Evolutionary conservation across 1,139 yeast species (phyloP).

Genomic region (Debaryomyces fabryi): DNA sequence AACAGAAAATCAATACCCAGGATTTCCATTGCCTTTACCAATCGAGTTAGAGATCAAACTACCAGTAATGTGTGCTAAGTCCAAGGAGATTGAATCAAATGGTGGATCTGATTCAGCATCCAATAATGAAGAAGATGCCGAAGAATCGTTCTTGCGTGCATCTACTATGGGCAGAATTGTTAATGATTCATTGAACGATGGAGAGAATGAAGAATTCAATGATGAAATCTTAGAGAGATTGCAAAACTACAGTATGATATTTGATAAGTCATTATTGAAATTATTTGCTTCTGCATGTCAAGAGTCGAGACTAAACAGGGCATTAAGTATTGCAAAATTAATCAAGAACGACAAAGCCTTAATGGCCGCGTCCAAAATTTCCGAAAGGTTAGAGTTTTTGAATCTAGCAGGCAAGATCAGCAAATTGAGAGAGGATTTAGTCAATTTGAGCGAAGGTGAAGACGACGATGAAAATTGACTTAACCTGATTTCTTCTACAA

Average conservation of each 20-base stretch:
- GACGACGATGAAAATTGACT: conserved; percentile 6
- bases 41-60: conserved; percentile 71
- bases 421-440: conserved; percentile 59
- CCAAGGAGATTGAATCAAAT: conserved; percentile 16
- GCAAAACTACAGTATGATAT: conserved; percentile 50
- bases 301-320: conserved; percentile 64
- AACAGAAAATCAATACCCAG: conserved; percentile 56
- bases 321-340: conserved; percentile 68
- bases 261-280: conserved; percentile 75
- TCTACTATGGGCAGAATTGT: conserved; percentile 53
- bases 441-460: conserved; percentile 28
- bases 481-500: conserved; percentile 2
- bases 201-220: conserved; percentile 33
- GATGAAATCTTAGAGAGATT: conserved; percentile 52
- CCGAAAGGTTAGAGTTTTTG: conserved; percentile 73
- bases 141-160: conserved; percentile 47
- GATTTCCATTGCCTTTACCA: conserved; percentile 82
- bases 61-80: conserved; percentile 45
- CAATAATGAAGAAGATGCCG: conserved; percentile 42
- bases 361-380: conserved; percentile 80
- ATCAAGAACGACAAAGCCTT: conserved; percentile 78
- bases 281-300: conserved; percentile 79
- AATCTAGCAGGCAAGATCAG: conserved; percentile 69
- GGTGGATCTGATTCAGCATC: conserved; percentile 23
- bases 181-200: conserved; percentile 44